A percentile compares a stretch with the other conserved stretches of the same genome.
Conservation (phyloP, 2,329 filamentous ascomycete genomes). For the Alternaria longipes region DNA sequence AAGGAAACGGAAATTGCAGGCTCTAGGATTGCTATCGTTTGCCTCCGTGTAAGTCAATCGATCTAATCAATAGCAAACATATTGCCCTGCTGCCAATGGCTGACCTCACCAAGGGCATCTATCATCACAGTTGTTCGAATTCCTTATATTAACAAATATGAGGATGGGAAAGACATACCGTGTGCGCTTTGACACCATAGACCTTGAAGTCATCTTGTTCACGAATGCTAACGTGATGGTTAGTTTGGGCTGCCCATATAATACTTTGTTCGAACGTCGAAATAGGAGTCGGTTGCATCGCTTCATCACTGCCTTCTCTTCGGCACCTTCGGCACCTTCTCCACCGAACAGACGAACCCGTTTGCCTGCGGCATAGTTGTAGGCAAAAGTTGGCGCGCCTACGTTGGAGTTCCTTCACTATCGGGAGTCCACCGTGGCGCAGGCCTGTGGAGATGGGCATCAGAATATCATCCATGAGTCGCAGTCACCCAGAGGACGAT, state of each 20-base stretch:
- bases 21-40: neutral
- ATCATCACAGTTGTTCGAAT: neutral
- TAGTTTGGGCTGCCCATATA: neutral
- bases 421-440: neutral
- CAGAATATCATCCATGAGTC: neutral
- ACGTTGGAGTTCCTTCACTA: neutral
- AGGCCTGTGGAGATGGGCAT: neutral
- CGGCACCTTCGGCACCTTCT: neutral
- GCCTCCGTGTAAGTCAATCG: neutral
- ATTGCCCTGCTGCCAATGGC: no score
- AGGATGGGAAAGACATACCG: neutral
- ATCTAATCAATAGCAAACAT: no score
- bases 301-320: neutral
- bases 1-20: neutral
- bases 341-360: neutral
- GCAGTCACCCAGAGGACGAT: neutral
- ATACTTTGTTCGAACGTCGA: neutral
- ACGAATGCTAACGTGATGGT: neutral
- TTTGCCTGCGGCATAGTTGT: no score
- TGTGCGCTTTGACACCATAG: neutral
- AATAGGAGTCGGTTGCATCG: neutral
- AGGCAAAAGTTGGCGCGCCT: neutral
- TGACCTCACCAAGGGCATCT: neutral
- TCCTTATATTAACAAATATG: neutral
- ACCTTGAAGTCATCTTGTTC: neutral